These are phyloP conservation scores for Glycyrrhiza uralensis DNA, from an alignment of 306 rosid genomes.

Conservation along the genomic window DNA sequence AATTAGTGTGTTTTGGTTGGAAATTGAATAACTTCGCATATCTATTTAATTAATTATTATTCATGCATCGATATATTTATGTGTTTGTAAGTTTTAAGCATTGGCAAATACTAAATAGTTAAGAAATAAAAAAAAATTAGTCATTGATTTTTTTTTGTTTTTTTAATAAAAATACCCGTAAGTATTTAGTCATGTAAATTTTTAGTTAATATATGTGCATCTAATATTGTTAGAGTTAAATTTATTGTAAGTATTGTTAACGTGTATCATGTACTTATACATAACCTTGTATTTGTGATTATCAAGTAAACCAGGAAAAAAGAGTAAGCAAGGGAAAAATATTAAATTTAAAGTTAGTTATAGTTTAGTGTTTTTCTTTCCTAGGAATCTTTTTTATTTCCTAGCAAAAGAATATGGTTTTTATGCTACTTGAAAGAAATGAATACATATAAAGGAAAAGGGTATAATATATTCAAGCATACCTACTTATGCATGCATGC, in stretches of 20 bases:
- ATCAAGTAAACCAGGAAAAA: neutral
- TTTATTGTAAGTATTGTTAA: neutral
- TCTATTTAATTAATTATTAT: neutral
- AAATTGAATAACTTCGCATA: neutral
- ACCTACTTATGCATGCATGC: slow-evolving; percentile 32
- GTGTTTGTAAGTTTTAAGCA: neutral
- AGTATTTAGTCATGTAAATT: no score
- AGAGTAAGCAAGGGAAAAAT: neutral
- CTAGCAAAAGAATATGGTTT: neutral
- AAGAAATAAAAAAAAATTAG: no score
- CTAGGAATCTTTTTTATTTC: neutral
- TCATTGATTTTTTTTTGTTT: no score
- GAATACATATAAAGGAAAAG: neutral
- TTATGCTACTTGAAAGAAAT: neutral
- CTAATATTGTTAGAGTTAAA: neutral
- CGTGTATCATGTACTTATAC: neutral
- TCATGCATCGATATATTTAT: neutral
- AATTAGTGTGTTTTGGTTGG: neutral
- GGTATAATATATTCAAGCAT: neutral
- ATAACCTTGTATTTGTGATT: neutral
- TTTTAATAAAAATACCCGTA: no score
- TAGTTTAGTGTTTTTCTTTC: neutral
- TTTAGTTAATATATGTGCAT: no score
- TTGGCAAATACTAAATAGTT: neutral
- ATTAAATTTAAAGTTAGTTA: neutral